Conservation (phyloP, 495 filamentous ascomycete species). For the Hypomontagnella submonticulosa region DNA sequence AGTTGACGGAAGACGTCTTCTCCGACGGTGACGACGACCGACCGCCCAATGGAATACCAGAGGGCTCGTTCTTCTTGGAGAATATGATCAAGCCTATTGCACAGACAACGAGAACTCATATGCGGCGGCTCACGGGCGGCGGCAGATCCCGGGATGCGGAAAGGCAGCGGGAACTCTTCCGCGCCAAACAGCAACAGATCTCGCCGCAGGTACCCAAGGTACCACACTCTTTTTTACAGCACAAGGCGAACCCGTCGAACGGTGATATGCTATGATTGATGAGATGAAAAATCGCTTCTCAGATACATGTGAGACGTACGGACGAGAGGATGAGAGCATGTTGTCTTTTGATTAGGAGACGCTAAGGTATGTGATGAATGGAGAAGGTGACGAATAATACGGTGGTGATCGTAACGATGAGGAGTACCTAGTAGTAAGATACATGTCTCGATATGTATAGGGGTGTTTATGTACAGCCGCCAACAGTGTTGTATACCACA, state of each 20-base stretch:
- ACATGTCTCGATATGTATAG: conserved; percentile 9
- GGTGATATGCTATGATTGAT: conserved; percentile 38
- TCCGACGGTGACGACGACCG: conserved; percentile 64
- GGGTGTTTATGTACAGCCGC: not conserved
- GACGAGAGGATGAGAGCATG: conserved; percentile 18
- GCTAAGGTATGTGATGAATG: conserved; percentile 18
- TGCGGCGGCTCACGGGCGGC: conserved; percentile 72
- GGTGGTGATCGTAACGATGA: not conserved
- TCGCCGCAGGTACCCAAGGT: conserved; percentile 72
- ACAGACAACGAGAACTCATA: conserved; percentile 65
- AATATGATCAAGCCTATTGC: conserved; percentile 70
- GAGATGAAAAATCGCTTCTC: not conserved
- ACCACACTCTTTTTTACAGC: conserved; percentile 52
- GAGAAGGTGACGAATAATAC: conserved; percentile 18
- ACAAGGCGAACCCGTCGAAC: conserved; percentile 38
- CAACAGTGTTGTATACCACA: conserved; percentile 11
- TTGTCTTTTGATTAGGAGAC: conserved; percentile 11
- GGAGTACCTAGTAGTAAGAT: conserved; percentile 9
- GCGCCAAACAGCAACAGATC: conserved; percentile 50
- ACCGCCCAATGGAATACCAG: conserved; percentile 49
- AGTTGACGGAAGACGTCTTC: conserved; percentile 63
- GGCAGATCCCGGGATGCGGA: conserved; percentile 70
- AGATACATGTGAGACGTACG: conserved; percentile 9
- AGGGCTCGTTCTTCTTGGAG: conserved; percentile 72
- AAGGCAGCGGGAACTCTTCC: conserved; percentile 67